phyloP scores from a whole-genome alignment of 108 stramenopile species.

The Pseudonitzschia multistriata region DNA sequence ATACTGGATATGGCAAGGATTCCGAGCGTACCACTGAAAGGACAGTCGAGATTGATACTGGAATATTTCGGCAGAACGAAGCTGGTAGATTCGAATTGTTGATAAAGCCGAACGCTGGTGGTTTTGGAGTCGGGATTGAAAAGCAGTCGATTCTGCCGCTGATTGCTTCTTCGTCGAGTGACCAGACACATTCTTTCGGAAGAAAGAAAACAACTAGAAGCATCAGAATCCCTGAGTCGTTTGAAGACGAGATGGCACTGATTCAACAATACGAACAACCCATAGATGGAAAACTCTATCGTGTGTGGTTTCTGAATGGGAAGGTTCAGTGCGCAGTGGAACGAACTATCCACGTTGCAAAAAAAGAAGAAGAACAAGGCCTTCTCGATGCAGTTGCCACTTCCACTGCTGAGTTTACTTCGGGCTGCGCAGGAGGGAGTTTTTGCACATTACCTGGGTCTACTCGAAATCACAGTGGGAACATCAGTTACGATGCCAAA shows the following conservation, averaged over 20 bases:
- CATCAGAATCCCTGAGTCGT: background rate
- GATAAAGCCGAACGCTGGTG: constrained; percentile 49
- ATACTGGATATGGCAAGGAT: background rate
- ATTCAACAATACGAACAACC: constrained; percentile 35
- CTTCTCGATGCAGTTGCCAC: background rate
- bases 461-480: background rate
- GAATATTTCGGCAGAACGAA: background rate
- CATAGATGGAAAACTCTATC: constrained; percentile 29
- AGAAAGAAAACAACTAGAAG: background rate
- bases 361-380: background rate
- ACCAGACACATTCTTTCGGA: background rate
- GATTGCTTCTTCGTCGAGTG: background rate
- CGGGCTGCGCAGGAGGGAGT: constrained; percentile 25
- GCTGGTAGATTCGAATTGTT: background rate
- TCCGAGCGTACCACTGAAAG: background rate
- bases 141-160: background rate
- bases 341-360: constrained; percentile 4
- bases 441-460: background rate
- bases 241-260: constrained; percentile 28
- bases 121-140: constrained; percentile 45
- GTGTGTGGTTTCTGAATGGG: constrained; percentile 49
- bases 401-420: constrained; percentile 21
- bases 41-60: background rate
- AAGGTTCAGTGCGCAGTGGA: constrained; percentile 40
- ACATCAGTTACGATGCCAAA: background rate